Conservation (phyloP, 805 yeast genomes). For the Ogataea glucozyma region DNA sequence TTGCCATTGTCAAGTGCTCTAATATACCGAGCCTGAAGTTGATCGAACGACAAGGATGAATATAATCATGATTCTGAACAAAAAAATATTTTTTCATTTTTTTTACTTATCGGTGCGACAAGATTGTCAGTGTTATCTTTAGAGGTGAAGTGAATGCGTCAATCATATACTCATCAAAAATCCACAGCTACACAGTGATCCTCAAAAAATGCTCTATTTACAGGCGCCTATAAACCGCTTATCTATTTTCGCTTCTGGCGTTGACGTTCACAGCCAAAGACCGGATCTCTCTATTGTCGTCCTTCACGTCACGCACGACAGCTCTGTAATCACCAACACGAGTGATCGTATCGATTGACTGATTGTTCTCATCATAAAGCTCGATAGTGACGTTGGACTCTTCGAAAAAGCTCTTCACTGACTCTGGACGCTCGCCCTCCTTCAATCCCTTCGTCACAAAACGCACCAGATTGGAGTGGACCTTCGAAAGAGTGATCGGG, state of each 20-base stretch:
- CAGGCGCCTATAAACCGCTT: slow-evolving; percentile 3
- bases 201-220: slow-evolving; percentile 7
- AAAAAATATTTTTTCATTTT: background rate
- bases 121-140: background rate
- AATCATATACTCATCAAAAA: background rate
- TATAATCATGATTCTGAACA: too few species aligned
- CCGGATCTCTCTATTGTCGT: slow-evolving; percentile 20
- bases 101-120: background rate
- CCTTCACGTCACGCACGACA: slow-evolving; percentile 18
- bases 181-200: background rate
- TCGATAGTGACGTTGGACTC: slow-evolving; percentile 20
- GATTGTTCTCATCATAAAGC: slow-evolving; percentile 18
- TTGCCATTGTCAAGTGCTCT: slow-evolving; percentile 10
- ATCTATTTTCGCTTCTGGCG: slow-evolving; percentile 18
- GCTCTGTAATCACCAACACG: slow-evolving; percentile 27
- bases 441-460: slow-evolving; percentile 13
- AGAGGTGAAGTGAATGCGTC: background rate
- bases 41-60: too few species aligned
- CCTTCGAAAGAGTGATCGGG: slow-evolving; percentile 15
- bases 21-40: too few species aligned
- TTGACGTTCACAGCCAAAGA: slow-evolving; percentile 26
- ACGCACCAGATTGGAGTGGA: slow-evolving; percentile 15
- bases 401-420: slow-evolving; percentile 25
- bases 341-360: slow-evolving; percentile 17
- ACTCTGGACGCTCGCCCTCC: slow-evolving; percentile 15